Evolutionary conservation across 2,329 filamentous ascomycete species (phyloP).

Genomic region (Didymella arachidicola): DNA sequence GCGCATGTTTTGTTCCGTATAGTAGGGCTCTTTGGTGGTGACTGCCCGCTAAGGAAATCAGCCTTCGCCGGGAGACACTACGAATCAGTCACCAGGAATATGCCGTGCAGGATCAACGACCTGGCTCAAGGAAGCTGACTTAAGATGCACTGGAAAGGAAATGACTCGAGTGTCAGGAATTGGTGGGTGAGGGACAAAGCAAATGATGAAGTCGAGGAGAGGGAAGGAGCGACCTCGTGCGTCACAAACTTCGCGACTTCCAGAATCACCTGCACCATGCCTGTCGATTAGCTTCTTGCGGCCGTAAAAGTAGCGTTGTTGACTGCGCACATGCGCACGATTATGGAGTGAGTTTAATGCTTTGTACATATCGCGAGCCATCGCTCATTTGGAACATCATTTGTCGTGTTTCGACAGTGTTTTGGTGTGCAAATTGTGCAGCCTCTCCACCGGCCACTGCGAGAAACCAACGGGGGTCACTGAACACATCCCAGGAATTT

Average conservation of each 20-base stretch:
- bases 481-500: not conserved
- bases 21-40: conserved; percentile 6
- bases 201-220: conserved; percentile 29
- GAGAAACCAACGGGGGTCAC: not conserved
- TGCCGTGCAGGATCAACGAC: not conserved
- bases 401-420: not conserved
- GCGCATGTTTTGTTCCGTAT: not conserved
- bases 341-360: not conserved
- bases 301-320: not conserved
- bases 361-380: not conserved
- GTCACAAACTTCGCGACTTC: not conserved
- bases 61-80: not conserved
- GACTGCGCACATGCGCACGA: not conserved
- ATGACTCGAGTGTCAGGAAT: not conserved
- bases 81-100: not conserved
- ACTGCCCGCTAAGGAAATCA: not conserved
- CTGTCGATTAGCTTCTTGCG: not conserved
- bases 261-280: not conserved
- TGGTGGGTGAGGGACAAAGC: conserved; percentile 13
- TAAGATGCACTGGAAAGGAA: not conserved
- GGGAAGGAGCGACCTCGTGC: conserved; percentile 28
- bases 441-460: not conserved
- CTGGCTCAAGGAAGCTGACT: no score
- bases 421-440: not conserved
- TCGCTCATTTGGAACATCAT: not conserved